Conservation (phyloP, 2,329 filamentous ascomycete species). For the Aspergillus glaucus region DNA sequence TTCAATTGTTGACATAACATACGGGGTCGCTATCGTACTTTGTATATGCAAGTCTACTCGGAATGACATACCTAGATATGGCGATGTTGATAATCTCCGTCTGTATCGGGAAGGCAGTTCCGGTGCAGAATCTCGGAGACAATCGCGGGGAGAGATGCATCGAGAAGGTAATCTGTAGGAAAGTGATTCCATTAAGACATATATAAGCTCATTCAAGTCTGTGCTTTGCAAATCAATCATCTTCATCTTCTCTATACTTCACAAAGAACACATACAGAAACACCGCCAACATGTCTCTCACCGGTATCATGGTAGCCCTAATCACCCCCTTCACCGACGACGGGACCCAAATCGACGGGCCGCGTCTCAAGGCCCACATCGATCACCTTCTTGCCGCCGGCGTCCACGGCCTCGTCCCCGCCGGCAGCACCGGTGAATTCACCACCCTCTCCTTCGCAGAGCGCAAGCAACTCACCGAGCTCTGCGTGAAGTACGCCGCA, state of each 20-base stretch:
- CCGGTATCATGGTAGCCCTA: slow-evolving; percentile 45
- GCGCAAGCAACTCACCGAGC: slow-evolving; percentile 40
- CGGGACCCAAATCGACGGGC: slow-evolving; percentile 35
- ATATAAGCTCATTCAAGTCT: background rate
- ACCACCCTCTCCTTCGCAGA: slow-evolving; percentile 40
- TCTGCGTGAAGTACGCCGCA: slow-evolving; percentile 21
- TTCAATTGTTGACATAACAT: too few species aligned
- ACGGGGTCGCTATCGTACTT: too few species aligned
- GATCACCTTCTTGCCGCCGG: slow-evolving; percentile 41
- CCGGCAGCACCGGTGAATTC: slow-evolving; percentile 48
- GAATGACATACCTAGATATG: too few species aligned
- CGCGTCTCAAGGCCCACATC: slow-evolving; percentile 39
- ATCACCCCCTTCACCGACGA: slow-evolving; percentile 45
- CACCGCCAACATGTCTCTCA: slow-evolving; percentile 15
- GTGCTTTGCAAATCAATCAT: background rate
- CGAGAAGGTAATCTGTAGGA: too few species aligned
- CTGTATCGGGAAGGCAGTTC: too few species aligned
- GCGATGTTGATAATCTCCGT: too few species aligned
- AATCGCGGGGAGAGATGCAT: too few species aligned
- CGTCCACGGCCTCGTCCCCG: slow-evolving; percentile 46
- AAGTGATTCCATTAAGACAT: too few species aligned
- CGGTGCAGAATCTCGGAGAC: too few species aligned
- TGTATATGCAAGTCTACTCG: too few species aligned
- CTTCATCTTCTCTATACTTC: background rate
- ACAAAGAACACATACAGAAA: background rate